Percentiles rank a stretch among this genome's conserved stretches.
Evolutionary conservation across 139 green algal genomes (phyloP).

Genomic region (Coelastrella sp.): DNA sequence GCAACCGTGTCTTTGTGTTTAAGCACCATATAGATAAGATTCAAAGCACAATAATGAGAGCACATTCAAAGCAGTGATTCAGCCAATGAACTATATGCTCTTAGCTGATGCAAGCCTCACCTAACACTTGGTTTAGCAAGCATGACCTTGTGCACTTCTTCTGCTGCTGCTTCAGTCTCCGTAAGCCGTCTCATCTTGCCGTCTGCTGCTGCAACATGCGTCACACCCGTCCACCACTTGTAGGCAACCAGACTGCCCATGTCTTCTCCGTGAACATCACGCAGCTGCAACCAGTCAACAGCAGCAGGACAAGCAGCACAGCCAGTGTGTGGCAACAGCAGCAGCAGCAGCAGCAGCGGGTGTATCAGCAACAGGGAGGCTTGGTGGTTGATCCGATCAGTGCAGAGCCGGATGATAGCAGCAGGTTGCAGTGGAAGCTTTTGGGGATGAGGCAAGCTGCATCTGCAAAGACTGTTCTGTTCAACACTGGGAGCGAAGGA

Average conservation of each 20-base stretch:
- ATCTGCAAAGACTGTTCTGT: too few species aligned
- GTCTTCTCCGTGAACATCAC: slow-evolving; percentile 6
- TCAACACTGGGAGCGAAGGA: too few species aligned
- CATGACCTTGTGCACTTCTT: slow-evolving; percentile 6
- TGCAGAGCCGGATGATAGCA: too few species aligned
- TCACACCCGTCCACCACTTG: slow-evolving; percentile 32
- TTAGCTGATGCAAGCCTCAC: neutral
- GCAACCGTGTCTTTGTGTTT: too few species aligned
- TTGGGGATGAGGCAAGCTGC: too few species aligned
- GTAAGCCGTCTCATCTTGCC: neutral
- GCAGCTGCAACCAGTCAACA: neutral
- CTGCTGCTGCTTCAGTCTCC: neutral
- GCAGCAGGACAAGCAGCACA: neutral
- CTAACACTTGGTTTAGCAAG: slow-evolving; percentile 37
- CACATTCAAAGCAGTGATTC: too few species aligned
- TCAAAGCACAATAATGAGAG: too few species aligned
- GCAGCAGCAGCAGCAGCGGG: neutral
- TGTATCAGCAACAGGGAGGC: neutral
- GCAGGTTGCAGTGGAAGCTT: too few species aligned
- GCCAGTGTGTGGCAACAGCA: too few species aligned
- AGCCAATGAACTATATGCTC: too few species aligned
- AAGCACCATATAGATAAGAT: too few species aligned
- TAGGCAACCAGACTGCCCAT: slow-evolving; percentile 21
- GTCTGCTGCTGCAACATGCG: slow-evolving; percentile 1
- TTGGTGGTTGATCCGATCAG: too few species aligned